Base-by-base conservation (phyloP, 2,329 filamentous ascomycete species). In the Cryphonectria japonica region DNA sequence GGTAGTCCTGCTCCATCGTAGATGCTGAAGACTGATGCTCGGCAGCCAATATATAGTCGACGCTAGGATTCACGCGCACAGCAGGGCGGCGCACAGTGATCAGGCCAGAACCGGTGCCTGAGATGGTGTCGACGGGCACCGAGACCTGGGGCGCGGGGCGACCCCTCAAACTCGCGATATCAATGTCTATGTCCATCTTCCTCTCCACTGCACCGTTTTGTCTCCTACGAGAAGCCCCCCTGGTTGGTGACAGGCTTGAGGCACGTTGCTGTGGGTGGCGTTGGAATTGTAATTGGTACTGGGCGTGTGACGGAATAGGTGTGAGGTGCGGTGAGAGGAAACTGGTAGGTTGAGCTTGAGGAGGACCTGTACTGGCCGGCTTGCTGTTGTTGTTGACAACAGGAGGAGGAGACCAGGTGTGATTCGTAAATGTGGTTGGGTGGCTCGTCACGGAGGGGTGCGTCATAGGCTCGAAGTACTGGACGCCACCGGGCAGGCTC, bases 401-500 rank as follows among this genome's bases (percentile, higher is more conserved):
- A 50, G 46, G 46, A n/a, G 46, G 46, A 41, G 62, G 67, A 46
- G 71, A 66, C 43, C 61, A 66, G 19, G 46, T 50, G 59, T 60
- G 64, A 37, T 34, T 37, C 29, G 60, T 8, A 75, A 77, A 13
- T 74, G 73, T 73, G 75, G 75, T 70, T 32, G 72, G 70, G 71
- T 76, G 64, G 72, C 71, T 70, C 72, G 67, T 67, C 72, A 71
- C 60, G 74, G 72, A 67, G 64, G 75, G 68, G 69, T 70, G 73
- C 69, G 71, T 66, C 46, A 74, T 69, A n/a, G 69, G 62, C 72
- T 84, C 81, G 72, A 84, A 81, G 75, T 82, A 83, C 54, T 81
- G 80, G 52, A 78, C 76, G 67, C 78, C 72, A 32, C 80, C 78
- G 26, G 82, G 78, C 69, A 83, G 76, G 46, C 81, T 77, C 71